Evolutionary conservation across 2,329 filamentous ascomycete genomes (phyloP), one percentile per base, ranked within the genome.

Genomic region (Thelonectria discophora): DNA sequence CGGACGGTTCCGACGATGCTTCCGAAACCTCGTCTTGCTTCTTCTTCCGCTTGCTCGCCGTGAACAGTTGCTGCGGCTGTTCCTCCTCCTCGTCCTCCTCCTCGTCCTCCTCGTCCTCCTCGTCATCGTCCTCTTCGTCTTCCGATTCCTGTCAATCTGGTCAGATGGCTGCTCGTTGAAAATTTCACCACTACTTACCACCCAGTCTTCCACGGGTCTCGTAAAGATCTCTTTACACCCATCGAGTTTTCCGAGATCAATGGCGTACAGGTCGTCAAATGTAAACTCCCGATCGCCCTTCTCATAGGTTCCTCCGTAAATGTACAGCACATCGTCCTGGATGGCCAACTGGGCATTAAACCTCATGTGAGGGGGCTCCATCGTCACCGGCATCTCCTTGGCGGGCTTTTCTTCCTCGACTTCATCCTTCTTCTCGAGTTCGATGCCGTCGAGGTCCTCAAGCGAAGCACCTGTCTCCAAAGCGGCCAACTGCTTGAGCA

Each of bases 221-320:
- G 84, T 91, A 80, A 94, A 98, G 49, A 98, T 86, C 77, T 97
- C 91, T 75, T 93, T 94, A 66, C 95, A 94, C 3, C 95, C 95
- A 69, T 98, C 93, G 63, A 99, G 84, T 77, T 97, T 97, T 62
- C 90, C 94, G n/a, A 99, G 82, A 72, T 99, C 93, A 62, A 98
- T 88, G 2, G 93, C 90, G 78, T 96, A 96, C 77, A 99, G 83
- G 72, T 99, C 95, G 69, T 97, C 94, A 76, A 98, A 97, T 0
- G 94, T 98, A 72, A 91, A 97, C 76, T 99, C 95, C 20, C 92
- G 86, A 72, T 99, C 95, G 17, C 92, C 94, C 74, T 97, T 95
- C 74, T 99, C 95, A 71, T 91, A 97, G 0, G 94, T 99, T 17
- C 95, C 95, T 30, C 95, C 94, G 72, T 96, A 98, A 55, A 98